phyloP scores from a whole-genome alignment of 805 yeast species.

The Kodamaea lidongshanica region DNA sequence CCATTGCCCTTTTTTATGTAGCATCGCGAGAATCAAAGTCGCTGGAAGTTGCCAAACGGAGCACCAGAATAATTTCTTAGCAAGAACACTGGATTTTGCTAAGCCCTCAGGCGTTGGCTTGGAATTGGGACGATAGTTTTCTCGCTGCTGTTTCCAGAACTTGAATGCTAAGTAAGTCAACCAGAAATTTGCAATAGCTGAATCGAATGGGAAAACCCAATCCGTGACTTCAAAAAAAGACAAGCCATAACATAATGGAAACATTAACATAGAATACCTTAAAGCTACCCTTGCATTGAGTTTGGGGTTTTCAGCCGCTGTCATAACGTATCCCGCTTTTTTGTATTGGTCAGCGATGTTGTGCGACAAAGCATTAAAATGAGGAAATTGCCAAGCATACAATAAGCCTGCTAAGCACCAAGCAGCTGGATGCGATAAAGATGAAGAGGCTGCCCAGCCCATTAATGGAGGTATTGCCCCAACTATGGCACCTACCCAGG shows the following conservation, averaged over 20 bases:
- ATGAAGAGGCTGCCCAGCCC: slow-evolving; percentile 94
- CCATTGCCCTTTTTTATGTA: slow-evolving; percentile 95
- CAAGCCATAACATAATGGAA: slow-evolving; percentile 84
- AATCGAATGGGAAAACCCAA: slow-evolving; percentile 71
- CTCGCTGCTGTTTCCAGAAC: slow-evolving; percentile 80
- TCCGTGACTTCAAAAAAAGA: slow-evolving; percentile 79
- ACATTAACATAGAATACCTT: slow-evolving; percentile 85
- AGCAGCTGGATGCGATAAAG: slow-evolving; percentile 80
- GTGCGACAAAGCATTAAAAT: slow-evolving; percentile 87
- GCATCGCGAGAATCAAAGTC: slow-evolving; percentile 81
- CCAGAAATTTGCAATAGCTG: slow-evolving; percentile 81
- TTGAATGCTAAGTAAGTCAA: slow-evolving; percentile 68
- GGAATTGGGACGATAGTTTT: slow-evolving; percentile 42
- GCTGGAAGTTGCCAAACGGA: slow-evolving; percentile 93
- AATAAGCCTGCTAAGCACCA: slow-evolving; percentile 88
- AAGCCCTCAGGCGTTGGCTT: slow-evolving; percentile 52
- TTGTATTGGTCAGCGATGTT: slow-evolving; percentile 82
- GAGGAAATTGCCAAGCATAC: slow-evolving; percentile 99
- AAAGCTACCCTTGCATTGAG: slow-evolving; percentile 91
- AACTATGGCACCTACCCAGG: slow-evolving; percentile 99
- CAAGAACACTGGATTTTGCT: slow-evolving; percentile 57
- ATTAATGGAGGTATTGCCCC: slow-evolving; percentile 98
- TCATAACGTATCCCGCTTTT: slow-evolving; percentile 95
- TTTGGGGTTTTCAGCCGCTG: slow-evolving; percentile 87
- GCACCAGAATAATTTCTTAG: slow-evolving; percentile 87